These are phyloP conservation scores for Akanthomyces uredinophilus DNA, from an alignment of 2,329 filamentous ascomycete species.

Conservation along the genomic window DNA sequence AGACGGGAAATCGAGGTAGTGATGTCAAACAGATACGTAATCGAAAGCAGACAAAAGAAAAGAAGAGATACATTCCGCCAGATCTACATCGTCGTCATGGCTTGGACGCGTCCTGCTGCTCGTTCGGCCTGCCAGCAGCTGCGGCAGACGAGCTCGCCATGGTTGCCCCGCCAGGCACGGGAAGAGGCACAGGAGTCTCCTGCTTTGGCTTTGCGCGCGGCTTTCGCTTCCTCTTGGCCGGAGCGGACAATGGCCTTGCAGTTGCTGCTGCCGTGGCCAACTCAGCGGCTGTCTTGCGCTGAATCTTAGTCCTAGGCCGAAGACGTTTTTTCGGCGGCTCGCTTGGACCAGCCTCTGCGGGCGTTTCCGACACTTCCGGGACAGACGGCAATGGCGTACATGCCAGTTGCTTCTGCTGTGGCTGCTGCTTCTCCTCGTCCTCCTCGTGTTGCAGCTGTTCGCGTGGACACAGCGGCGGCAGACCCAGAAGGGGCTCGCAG, in stretches of 20 bases:
- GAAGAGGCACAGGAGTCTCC: neutral
- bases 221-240: neutral
- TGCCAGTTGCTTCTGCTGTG: neutral
- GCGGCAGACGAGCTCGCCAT: neutral
- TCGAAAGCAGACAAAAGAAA: neutral
- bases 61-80: neutral
- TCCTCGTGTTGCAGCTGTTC: neutral
- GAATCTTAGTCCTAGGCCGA: neutral
- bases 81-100: neutral
- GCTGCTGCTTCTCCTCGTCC: neutral
- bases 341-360: neutral
- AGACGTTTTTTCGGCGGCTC: neutral
- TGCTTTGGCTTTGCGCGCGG: neutral
- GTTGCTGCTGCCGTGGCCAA: neutral
- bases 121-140: neutral
- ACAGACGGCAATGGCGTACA: neutral
- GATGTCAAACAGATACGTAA: neutral
- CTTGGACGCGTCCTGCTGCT: neutral
- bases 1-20: neutral
- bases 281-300: neutral
- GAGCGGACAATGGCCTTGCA: neutral
- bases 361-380: neutral
- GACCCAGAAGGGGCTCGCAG: constrained; percentile 1
- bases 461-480: constrained; percentile 13
- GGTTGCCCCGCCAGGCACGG: neutral